phyloP scores from a whole-genome alignment of 441 rosid species.

The Macaranga tanarius region DNA sequence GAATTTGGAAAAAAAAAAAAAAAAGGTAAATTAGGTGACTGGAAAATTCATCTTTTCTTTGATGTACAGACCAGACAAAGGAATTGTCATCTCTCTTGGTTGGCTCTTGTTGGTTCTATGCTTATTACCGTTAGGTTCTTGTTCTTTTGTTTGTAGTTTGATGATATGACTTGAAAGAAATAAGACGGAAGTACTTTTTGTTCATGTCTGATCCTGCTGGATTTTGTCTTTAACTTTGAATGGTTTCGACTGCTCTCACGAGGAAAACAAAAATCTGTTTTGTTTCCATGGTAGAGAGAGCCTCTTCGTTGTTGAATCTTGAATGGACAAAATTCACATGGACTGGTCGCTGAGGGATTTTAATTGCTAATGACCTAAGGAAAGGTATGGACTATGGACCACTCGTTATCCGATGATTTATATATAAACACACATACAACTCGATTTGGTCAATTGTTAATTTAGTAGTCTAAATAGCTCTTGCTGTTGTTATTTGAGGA shows the following conservation, averaged over 20 bases:
- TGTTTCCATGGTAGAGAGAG: constrained; percentile 11
- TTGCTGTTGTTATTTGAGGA: background rate
- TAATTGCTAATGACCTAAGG: no score
- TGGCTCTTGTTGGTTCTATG: constrained; percentile 18
- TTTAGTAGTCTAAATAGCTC: background rate
- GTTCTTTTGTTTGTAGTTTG: constrained; percentile 27
- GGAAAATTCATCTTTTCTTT: constrained; percentile 27
- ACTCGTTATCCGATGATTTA: background rate
- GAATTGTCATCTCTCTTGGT: constrained; percentile 9
- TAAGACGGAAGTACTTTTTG: constrained; percentile 19
- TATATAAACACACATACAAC: background rate
- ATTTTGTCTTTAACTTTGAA: constrained; percentile 7
- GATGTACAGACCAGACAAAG: constrained; percentile 42
- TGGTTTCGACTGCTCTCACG: constrained; percentile 6
- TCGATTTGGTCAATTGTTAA: no score
- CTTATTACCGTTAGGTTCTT: constrained; percentile 7
- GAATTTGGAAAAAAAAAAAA: constrained; percentile 1
- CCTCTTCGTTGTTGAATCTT: background rate
- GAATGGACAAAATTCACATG: constrained; percentile 3
- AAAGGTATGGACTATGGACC: no score
- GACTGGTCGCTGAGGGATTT: no score
- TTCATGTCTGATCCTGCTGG: constrained; percentile 14
- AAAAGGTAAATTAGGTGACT: constrained; percentile 36
- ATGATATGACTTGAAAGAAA: constrained; percentile 31
- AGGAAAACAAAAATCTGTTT: constrained; percentile 12